Base-by-base conservation (phyloP, 495 filamentous ascomycete genomes). In the Talaromyces ruber region DNA sequence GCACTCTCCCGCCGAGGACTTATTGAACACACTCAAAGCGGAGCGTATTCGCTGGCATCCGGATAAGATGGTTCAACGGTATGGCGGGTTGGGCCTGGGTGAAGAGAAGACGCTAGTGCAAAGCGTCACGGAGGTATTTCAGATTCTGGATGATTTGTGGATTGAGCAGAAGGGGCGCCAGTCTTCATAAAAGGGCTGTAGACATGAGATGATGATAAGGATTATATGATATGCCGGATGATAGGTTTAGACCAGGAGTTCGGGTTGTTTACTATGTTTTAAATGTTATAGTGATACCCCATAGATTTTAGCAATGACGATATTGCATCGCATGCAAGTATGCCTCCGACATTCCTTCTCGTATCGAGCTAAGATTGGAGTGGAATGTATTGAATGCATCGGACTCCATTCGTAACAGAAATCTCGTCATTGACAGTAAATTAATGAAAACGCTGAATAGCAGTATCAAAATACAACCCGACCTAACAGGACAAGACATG, bases 21-120 rank as follows among this genome's bases (percentile, higher is more conserved):
- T 92, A 32, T 63, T 81, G 52, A 77, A 80, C 18, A 77, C 83
- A 28, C 75, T 99, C 39, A 98, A 97, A 74, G 71, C 81, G 18
- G 94, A 99, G 76, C 83, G 94, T 39, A 85, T 98, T 9, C 77
- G 92, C 9, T 99, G 94, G 94, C 94, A 99, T 82, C 94, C 94
- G 9, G 94, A 99, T 74, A 99, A 98, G 80, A 89, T 98, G 32
- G 91, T 96, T 79, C 95, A 98, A 75, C 83, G 86, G 53, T 86
- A 93, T 66, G 90, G 91, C 2, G 84, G 81, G 0, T 72, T 81
- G 61, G 85, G 81, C 0, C 73, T 81, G 60, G 79, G 82, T 5
- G 75, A 89, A 47, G 86, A 90, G 51, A 84, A 88, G 18, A 73
- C 78, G 2, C 84, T 86, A 1, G 81, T 95, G 71, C 87, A 88